A percentile compares a stretch with the other conserved stretches of the same genome.
Evolutionary conservation across 1,284 basidiomycete genomes (phyloP).

Genomic region (Ceratobasidium sp.): DNA sequence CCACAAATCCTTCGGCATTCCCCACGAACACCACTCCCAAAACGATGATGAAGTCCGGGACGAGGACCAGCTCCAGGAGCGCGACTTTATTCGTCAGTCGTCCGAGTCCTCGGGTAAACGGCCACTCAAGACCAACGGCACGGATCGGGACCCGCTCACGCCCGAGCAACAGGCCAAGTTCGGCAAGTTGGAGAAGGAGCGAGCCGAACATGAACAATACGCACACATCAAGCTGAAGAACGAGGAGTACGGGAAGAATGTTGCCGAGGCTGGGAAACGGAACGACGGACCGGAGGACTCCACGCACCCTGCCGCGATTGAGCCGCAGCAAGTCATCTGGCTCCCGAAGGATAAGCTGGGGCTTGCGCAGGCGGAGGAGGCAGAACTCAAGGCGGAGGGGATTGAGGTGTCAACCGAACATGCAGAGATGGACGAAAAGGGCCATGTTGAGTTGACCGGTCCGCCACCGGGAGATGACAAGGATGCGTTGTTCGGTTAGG

Average conservation of each 20-base stretch:
- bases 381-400: conserved; percentile 69
- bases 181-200: conserved; percentile 19
- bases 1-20: conserved; percentile 67
- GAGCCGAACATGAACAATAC: conserved; percentile 41
- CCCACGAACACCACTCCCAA: conserved; percentile 54
- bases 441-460: conserved; percentile 71
- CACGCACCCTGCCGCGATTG: conserved; percentile 67
- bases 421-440: conserved; percentile 76
- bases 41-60: conserved; percentile 54
- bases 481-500: conserved; percentile 34
- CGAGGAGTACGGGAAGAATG: conserved; percentile 20
- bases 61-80: conserved; percentile 47
- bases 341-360: conserved; percentile 80
- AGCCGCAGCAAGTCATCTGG: conserved; percentile 85
- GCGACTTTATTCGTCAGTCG: conserved; percentile 29
- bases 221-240: conserved; percentile 8
- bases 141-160: conserved; percentile 23
- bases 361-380: conserved; percentile 73
- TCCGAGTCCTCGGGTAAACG: conserved; percentile 16
- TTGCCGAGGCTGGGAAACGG: conserved; percentile 28
- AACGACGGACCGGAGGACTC: conserved; percentile 55
- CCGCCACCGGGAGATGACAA: conserved; percentile 54
- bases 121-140: conserved; percentile 31
- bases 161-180: conserved; percentile 41
- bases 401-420: conserved; percentile 70